These are phyloP conservation scores for Austroboletus sp. DNA, from an alignment of 1,284 basidiomycete species.

Conservation along the genomic window DNA sequence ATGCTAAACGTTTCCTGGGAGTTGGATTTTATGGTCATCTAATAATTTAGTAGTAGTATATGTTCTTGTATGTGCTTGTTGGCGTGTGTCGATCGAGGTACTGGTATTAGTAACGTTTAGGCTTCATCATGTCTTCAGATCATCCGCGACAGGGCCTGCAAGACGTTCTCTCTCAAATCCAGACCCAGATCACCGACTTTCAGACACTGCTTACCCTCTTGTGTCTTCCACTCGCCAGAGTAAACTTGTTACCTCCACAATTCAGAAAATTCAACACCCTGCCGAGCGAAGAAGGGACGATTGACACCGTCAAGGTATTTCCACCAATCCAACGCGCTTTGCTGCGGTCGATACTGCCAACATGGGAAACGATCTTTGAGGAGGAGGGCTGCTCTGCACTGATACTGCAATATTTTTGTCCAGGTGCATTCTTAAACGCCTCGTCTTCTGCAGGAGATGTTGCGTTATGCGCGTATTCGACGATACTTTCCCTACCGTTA, in stretches of 20 bases:
- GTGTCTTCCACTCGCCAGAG: conserved; percentile 47
- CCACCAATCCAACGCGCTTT: conserved; percentile 56
- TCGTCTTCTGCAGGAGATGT: conserved; percentile 47
- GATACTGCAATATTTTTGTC: conserved; percentile 64
- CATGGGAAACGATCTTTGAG: conserved; percentile 57
- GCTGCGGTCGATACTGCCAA: conserved; percentile 59
- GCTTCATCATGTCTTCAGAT: conserved; percentile 12
- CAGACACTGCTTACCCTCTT: conserved; percentile 50
- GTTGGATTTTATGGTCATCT: no score
- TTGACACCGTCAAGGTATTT: conserved; percentile 42
- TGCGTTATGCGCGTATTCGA: conserved; percentile 55
- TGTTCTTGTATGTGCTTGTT: no score
- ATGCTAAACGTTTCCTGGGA: no score
- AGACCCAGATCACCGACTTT: conserved; percentile 46
- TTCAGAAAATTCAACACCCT: conserved; percentile 37
- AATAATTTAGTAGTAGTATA: no score
- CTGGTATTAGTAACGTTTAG: no score
- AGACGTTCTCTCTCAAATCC: conserved; percentile 47
- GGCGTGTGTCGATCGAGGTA: no score
- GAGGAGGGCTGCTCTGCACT: conserved; percentile 43
- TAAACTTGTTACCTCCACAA: conserved; percentile 53
- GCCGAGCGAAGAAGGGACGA: conserved; percentile 6
- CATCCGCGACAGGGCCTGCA: conserved; percentile 17
- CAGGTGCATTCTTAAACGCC: conserved; percentile 50
- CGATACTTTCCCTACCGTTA: conserved; percentile 48